Conservation (phyloP, 1,284 basidiomycete genomes). For the Pholiota adiposa region DNA sequence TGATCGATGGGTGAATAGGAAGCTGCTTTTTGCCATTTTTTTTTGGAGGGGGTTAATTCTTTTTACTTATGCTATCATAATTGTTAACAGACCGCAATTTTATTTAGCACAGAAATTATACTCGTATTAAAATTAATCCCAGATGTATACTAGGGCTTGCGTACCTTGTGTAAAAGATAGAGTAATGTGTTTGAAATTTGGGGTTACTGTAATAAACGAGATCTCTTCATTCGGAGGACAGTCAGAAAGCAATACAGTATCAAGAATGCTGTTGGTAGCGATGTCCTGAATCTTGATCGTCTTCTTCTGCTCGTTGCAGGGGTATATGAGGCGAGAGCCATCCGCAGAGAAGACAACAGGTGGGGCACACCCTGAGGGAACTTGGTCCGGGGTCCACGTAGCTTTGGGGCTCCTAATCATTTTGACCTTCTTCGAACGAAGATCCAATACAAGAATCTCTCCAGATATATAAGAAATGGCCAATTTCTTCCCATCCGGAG, state of each 20-base stretch:
- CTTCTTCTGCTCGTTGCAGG: slow-evolving; percentile 3
- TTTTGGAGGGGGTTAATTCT: too few relatives aligned
- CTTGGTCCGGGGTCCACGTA: neutral
- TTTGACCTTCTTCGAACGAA: slow-evolving; percentile 9
- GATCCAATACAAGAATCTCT: slow-evolving; percentile 4
- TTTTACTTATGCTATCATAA: too few relatives aligned
- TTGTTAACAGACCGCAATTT: too few relatives aligned
- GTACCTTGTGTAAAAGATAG: neutral
- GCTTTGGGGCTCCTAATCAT: neutral
- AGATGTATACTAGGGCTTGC: slow-evolving; percentile 7
- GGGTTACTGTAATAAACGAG: slow-evolving; percentile 3
- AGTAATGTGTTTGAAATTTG: slow-evolving; percentile 10
- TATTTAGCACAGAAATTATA: neutral
- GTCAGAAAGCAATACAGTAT: neutral
- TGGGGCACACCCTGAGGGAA: neutral
- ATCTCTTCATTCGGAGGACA: slow-evolving; percentile 5
- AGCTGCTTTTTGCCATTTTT: too few relatives aligned
- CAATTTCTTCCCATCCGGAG: slow-evolving; percentile 5
- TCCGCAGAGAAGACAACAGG: slow-evolving; percentile 4
- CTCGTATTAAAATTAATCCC: neutral
- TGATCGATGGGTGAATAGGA: slow-evolving; percentile 63
- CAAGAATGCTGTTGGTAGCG: slow-evolving; percentile 4
- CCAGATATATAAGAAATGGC: slow-evolving; percentile 1
- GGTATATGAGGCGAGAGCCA: slow-evolving; percentile 5
- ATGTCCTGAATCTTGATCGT: slow-evolving; percentile 9